Percentiles rank a stretch among this genome's conserved stretches.
phyloP scores from a whole-genome alignment of 352 stramenopile species.

The Plasmopara halstedii region DNA sequence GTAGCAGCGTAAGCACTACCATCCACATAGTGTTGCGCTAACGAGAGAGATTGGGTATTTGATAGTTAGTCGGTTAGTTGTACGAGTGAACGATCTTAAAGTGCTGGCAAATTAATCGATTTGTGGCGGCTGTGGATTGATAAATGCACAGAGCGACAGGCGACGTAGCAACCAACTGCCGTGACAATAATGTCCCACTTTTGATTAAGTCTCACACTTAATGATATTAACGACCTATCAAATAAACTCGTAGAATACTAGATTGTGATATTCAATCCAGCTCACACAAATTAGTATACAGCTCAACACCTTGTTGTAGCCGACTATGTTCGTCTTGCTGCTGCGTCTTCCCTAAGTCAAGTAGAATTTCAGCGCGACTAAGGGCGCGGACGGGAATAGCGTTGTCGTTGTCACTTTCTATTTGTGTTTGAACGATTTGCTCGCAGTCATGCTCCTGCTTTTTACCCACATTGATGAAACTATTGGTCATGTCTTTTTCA shows the following conservation, averaged over 20 bases:
- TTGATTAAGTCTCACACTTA: not conserved
- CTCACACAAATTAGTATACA: conserved; percentile 31
- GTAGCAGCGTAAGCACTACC: conserved; percentile 33
- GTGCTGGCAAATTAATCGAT: not conserved
- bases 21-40: conserved; percentile 18
- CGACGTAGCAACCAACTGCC: conserved; percentile 4
- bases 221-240: conserved; percentile 4
- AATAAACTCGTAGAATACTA: too few species aligned
- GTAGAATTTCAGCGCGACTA: conserved; percentile 48
- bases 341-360: conserved; percentile 18
- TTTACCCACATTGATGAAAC: conserved; percentile 5
- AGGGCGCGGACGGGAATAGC: conserved; percentile 29
- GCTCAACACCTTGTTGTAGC: not conserved
- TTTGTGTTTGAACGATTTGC: not conserved
- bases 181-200: not conserved
- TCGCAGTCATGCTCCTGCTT: conserved; percentile 15
- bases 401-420: not conserved
- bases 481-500: too few species aligned
- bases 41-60: too few species aligned
- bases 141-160: conserved; percentile 11
- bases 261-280: too few species aligned
- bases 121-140: not conserved
- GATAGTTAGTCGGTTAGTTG: too few species aligned
- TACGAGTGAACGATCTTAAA: too few species aligned
- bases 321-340: not conserved